Conservation (phyloP, 345 rosid genomes). For the Combretum micranthum region DNA sequence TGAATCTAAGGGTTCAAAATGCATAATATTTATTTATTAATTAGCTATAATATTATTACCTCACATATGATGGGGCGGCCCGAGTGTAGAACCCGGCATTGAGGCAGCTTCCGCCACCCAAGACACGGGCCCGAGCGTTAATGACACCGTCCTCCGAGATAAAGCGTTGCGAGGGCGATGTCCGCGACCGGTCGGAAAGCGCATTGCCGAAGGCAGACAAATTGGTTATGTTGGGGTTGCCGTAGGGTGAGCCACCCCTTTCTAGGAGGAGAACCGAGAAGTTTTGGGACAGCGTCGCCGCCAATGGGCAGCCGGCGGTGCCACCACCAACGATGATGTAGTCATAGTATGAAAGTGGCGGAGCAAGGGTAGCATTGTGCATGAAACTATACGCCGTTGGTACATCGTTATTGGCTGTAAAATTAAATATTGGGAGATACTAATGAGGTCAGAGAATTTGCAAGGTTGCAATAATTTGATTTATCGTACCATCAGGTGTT, state of each 20-base stretch:
- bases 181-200: conserved; percentile 18
- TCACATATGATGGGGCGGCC: conserved; percentile 18
- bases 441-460: neutral
- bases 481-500: too few species aligned
- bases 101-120: conserved; percentile 38
- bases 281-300: conserved; percentile 31
- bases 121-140: conserved; percentile 35
- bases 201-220: conserved; percentile 15
- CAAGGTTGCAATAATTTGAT: too few species aligned
- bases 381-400: conserved; percentile 6
- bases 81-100: conserved; percentile 39
- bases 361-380: conserved; percentile 22
- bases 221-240: conserved; percentile 28
- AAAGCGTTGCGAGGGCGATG: conserved; percentile 34
- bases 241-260: conserved; percentile 39
- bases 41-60: neutral
- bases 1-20: too few species aligned
- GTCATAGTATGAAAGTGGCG: conserved; percentile 19
- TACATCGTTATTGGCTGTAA: neutral
- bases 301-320: conserved; percentile 40
- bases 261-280: conserved; percentile 32
- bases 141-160: conserved; percentile 41
- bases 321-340: conserved; percentile 43
- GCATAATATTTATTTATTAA: neutral
- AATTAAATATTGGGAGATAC: neutral